A percentile compares a stretch with the other conserved stretches of the same genome.
phyloP scores from a whole-genome alignment of 192 early-diverging fungal species.

The Backusella circina region DNA sequence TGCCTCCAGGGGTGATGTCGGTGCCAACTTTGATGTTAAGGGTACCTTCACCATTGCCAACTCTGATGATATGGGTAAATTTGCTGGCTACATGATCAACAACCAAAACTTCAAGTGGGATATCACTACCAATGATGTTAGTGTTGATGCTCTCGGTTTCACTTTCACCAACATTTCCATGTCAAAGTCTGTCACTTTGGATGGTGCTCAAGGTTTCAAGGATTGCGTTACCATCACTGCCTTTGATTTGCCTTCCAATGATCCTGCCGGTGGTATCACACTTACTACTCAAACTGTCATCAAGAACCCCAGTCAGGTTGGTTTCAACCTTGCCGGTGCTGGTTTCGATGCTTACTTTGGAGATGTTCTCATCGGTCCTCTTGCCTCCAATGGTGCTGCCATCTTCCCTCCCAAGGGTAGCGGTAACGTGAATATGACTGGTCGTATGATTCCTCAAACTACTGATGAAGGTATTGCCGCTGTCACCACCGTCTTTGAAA shows the following conservation, averaged over 20 bases:
- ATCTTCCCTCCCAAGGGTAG: conserved; percentile 24
- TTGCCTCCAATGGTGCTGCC: conserved; percentile 42
- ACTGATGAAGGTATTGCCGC: conserved; percentile 39
- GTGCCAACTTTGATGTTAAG: conserved; percentile 42
- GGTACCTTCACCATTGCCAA: conserved; percentile 42
- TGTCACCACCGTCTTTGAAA: conserved; percentile 44
- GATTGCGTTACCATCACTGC: conserved; percentile 35
- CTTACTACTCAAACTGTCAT: conserved; percentile 56
- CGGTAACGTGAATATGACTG: conserved; percentile 43
- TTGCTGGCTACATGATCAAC: conserved; percentile 50
- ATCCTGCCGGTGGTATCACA: conserved; percentile 58
- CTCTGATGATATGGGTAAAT: conserved; percentile 40
- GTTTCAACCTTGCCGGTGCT: conserved; percentile 45
- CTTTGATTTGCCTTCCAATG: conserved; percentile 55
- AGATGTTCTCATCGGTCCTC: conserved; percentile 41
- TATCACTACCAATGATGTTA: conserved; percentile 39
- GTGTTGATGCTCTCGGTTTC: conserved; percentile 50
- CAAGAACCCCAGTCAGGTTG: conserved; percentile 57
- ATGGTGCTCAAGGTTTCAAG: conserved; percentile 48
- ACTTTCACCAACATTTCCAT: conserved; percentile 47
- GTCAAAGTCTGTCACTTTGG: conserved; percentile 46
- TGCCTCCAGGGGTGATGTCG: conserved; percentile 38
- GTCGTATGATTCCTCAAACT: conserved; percentile 49
- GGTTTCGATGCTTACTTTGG: conserved; percentile 41
- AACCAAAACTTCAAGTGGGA: conserved; percentile 46